These are phyloP conservation scores for Scedosporium boydii DNA, from an alignment of 2,329 filamentous ascomycete genomes.

Conservation along the genomic window DNA sequence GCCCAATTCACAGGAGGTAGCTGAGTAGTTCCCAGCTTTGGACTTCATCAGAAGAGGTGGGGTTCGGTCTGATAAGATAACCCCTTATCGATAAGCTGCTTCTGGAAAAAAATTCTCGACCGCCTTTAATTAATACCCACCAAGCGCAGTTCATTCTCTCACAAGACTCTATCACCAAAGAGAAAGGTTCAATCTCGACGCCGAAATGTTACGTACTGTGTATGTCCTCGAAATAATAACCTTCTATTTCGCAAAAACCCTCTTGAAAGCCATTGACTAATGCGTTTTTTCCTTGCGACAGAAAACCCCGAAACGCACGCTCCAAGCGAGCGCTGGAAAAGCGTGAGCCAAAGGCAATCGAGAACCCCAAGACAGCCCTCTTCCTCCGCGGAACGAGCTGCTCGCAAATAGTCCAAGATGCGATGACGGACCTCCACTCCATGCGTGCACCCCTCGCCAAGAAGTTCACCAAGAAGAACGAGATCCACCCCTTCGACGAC, in stretches of 20 bases:
- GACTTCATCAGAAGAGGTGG: background rate
- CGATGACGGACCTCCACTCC: conserved; percentile 73
- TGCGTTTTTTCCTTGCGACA: conserved; percentile 14
- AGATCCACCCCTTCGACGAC: conserved; percentile 90
- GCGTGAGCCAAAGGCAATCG: conserved; percentile 76
- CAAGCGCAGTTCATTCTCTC: background rate
- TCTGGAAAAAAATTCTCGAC: conserved; percentile 1
- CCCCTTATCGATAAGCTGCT: conserved; percentile 5
- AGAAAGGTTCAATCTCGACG: background rate
- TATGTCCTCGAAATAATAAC: background rate
- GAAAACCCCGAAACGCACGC: conserved; percentile 64
- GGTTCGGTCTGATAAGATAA: conserved; percentile 1
- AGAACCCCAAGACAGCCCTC: conserved; percentile 84
- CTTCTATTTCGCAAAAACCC: background rate
- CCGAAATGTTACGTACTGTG: conserved; percentile 6
- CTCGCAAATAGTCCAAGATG: conserved; percentile 73
- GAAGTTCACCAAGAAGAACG: conserved; percentile 96
- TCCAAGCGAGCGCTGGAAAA: conserved; percentile 93
- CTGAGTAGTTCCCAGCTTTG: background rate
- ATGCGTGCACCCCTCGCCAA: conserved; percentile 77
- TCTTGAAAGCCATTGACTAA: conserved; percentile 9
- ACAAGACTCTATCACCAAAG: background rate
- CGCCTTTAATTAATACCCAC: background rate
- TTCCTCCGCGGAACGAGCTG: conserved; percentile 83
- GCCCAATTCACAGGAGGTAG: no score